Base-by-base conservation (phyloP, 371 early-diverging fungal genomes). In the Rhizopus delemar region DNA sequence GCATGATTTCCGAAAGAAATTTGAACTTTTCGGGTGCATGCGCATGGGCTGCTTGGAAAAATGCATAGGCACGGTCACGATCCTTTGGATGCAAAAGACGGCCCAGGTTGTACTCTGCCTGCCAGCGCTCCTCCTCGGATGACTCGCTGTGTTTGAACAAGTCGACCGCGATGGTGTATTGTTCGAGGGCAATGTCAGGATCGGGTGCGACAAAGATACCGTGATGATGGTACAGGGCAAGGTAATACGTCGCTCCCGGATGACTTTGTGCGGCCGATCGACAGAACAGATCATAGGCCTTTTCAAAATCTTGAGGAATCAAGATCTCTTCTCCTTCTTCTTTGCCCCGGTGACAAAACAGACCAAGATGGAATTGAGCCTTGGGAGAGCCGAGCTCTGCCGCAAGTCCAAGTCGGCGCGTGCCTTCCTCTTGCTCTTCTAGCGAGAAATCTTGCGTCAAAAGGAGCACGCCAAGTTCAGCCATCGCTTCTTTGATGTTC, bases 81-180 rank as follows among this genome's bases (percentile, higher is more conserved):
- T 58, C 56, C 16, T 62, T 65, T n/a, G 70, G 66, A 50, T 78
- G 78, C 45, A 73, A 54, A n/a, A 78, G 65, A 16, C 66, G 65
- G 34, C 69, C 78, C 15, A 75, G 59, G 31, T 73, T 73, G 12
- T 71, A 63, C 48, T 78, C 75, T 5, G 78, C 78, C 38, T 73
- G 64, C 70, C 75, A 78, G 33, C 71, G 67, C n/a, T 69, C 56
- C 32, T 59, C 52, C 22, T 22, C 22, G 1, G 22, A 22, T 22
- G 22, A 48, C 29, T 8, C 31, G 51, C 54, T 48, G 9, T 41
- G 22, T 12, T 63, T 51, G 41, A 65, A 69, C 4, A 65, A 29
- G n/a, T 63, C 49, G 12, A 68, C 61, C 2, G 78, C 73, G 13
- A 63, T 67, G 65, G 39, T 71, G 39, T 71, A 78, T 53, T 69